Conservation (phyloP, 805 yeast genomes). For the Wilhelminamyces savonicus region DNA sequence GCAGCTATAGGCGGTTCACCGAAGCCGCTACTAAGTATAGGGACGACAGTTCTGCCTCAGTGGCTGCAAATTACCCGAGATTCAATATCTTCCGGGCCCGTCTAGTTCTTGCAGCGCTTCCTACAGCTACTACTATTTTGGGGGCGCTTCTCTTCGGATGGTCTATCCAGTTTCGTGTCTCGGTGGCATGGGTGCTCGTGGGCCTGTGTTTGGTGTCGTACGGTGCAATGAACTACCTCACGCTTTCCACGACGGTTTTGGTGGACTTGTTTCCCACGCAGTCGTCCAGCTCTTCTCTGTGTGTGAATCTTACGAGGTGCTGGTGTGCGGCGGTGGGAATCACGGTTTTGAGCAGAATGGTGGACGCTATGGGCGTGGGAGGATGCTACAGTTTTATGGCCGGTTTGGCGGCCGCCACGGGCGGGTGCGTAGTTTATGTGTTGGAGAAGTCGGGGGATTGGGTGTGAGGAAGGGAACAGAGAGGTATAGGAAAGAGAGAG, state of each 20-base stretch:
- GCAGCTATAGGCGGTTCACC: neutral
- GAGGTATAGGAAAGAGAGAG: neutral
- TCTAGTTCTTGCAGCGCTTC: slow-evolving; percentile 1
- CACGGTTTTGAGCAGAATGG: slow-evolving; percentile 1
- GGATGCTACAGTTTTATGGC: slow-evolving; percentile 4
- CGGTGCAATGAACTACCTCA: slow-evolving; percentile 4
- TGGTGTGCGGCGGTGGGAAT: slow-evolving; percentile 2
- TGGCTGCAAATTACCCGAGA: neutral
- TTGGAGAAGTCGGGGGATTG: neutral
- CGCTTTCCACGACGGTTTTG: slow-evolving; percentile 3
- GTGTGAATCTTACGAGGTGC: slow-evolving; percentile 3
- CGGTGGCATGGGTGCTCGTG: slow-evolving; percentile 1
- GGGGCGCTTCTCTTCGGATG: slow-evolving; percentile 2
- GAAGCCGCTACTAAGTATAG: slow-evolving; percentile 4
- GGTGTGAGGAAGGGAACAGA: neutral
- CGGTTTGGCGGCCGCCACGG: neutral
- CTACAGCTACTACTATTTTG: neutral
- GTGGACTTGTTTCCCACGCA: slow-evolving; percentile 2
- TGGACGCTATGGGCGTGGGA: slow-evolving; percentile 1
- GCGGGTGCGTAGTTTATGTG: slow-evolving; percentile 1
- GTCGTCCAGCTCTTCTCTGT: slow-evolving; percentile 1
- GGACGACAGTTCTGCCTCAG: slow-evolving; percentile 3
- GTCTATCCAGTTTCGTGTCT: slow-evolving; percentile 1
- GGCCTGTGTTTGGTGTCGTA: slow-evolving; percentile 1
- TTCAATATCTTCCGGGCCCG: slow-evolving; percentile 1